Base-by-base conservation (phyloP, 345 rosid genomes). In the Murraya paniculata region DNA sequence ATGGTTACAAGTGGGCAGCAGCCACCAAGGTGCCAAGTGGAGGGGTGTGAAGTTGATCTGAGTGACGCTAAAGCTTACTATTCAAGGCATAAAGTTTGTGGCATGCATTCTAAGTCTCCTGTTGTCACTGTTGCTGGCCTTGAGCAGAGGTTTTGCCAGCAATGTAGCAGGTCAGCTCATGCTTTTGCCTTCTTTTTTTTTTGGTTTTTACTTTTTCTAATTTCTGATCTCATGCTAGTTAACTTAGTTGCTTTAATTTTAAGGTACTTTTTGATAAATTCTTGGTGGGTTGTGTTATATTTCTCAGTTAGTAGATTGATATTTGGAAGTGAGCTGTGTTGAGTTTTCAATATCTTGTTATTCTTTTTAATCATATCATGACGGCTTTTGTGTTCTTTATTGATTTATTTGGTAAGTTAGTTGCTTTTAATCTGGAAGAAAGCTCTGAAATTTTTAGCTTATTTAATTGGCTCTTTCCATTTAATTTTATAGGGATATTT, bases 131-230 rank as follows among this genome's bases (percentile, higher is more conserved):
- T 96, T 61, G 86, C 84, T 74, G 98, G 97, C 77, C 83, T 92
- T 61, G 87, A 90, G 82, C 98, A 96, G 87, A 89, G 99, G 85
- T 95, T 95, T 83, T 95, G 98, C 85, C 98, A 96, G 81, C 99
- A 96, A 88, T 96, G 99, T 72, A 96, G 99, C 91, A 92, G 98
- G 99, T 96, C 78, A 24, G 76, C 75, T 50, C 24, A 24, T 61
- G 22, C 30, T 14, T 66, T 38, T 68, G n/a, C 28, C 14, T n/a
- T 5, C 33, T 38, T 30, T 1, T 13, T 4, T 2, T 62, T 6
- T 6, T 5, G 2, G 2, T 27, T 11, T 21, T 36, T 22, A 22
- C 14, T 21, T 66, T 22, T 9, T 21, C 8, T 21, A 45, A 45
- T 45, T 66, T 39, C 30, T 28, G 7, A 61, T 70, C 5, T 70